Base-by-base conservation (phyloP, 1,284 basidiomycete genomes). In the Waitea zeae region DNA sequence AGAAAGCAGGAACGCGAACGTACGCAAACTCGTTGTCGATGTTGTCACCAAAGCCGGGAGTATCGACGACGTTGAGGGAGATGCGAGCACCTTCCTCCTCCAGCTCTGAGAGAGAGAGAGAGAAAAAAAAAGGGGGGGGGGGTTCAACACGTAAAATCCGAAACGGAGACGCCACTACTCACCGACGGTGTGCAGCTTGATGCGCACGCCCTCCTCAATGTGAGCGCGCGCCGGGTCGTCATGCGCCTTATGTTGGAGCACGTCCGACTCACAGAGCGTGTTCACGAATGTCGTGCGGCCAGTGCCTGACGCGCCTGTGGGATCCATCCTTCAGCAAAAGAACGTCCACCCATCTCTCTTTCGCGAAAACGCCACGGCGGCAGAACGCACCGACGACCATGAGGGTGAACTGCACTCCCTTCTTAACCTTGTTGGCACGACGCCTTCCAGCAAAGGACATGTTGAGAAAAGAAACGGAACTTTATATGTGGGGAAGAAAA, bases 21-120 rank as follows among this genome's bases (percentile, higher is more conserved):
- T 57, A 93, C 89, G 86, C 81, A 55, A 88, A 89, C 61, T 96
- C 92, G 51, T 98, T 98, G 67, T 99, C 89, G 51, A 98, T 93
- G 54, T 93, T 93, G 61, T 97, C 92, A 34, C 93, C 95, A 48
- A 98, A 98, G 33, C 95, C 95, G 38, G 95, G 95, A 1, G 95
- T 98, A 57, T 99, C 95, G 27, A 98, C 92, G 44, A 99, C 89
- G 34, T 95, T 98, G 44, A 99, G 66, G 18, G 92, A 89, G 52
- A 99, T 96, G 46, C 93, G 83, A 44, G 97, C 86, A 30, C 95
- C 95, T 46, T 99, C 95, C 56, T 98, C 93, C 49, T 98, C 95
- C 40, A 99, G 76, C 58, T 99, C 93, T 89, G 49, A 19, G 40
- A 38, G 34, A 18, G 20, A 30, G 17, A 39, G 13, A n/a, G 19